Conservation (phyloP, 2,329 filamentous ascomycete genomes). For the Claviceps sp. region DNA sequence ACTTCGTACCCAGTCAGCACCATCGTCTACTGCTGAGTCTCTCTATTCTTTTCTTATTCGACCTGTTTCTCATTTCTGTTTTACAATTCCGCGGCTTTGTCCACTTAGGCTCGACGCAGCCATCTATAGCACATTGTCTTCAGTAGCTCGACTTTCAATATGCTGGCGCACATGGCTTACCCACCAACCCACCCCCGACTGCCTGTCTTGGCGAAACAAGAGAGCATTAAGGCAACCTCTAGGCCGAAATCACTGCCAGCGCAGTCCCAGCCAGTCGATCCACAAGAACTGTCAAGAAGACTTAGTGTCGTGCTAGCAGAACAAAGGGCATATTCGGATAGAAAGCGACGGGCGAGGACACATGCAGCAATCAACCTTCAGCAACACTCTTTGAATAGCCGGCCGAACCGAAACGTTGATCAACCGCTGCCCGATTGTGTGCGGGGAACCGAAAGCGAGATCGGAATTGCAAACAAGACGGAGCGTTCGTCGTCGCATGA, state of each 20-base stretch:
- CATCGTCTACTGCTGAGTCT: background rate
- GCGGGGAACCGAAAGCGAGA: slow-evolving; percentile 2
- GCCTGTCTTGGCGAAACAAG: slow-evolving; percentile 1
- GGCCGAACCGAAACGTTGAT: background rate
- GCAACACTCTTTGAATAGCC: background rate
- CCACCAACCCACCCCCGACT: slow-evolving; percentile 3
- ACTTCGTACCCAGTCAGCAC: background rate
- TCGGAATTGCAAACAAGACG: background rate
- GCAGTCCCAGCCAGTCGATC: slow-evolving; percentile 29
- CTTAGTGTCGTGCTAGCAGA: slow-evolving; percentile 37
- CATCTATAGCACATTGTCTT: background rate
- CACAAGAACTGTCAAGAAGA: slow-evolving; percentile 40
- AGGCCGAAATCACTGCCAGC: slow-evolving; percentile 9
- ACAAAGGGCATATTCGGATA: slow-evolving; percentile 29
- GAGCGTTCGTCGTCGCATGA: background rate
- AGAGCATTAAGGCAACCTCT: background rate
- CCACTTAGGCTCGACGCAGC: background rate
- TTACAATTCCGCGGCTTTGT: background rate
- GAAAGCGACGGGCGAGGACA: slow-evolving; percentile 16
- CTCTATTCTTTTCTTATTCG: background rate
- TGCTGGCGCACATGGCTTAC: slow-evolving; percentile 7
- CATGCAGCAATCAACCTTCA: slow-evolving; percentile 11
- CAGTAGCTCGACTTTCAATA: background rate
- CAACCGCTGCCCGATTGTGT: background rate
- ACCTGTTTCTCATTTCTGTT: background rate